These are phyloP conservation scores for Ochetophila trinervis DNA, from an alignment of 306 rosid species.

Conservation along the genomic window DNA sequence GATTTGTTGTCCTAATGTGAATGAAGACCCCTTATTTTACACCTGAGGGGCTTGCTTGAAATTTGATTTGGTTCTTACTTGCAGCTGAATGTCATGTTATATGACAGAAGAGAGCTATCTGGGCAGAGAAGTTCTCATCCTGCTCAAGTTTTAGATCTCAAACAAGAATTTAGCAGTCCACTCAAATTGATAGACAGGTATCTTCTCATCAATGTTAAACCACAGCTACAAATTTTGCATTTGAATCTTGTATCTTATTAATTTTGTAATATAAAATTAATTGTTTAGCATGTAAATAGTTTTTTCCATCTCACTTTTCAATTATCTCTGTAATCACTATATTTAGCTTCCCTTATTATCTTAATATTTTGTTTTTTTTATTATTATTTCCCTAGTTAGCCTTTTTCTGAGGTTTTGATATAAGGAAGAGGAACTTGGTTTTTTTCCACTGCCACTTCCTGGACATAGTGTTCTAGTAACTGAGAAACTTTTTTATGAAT, in stretches of 20 bases:
- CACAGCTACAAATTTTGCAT: conserved; percentile 1
- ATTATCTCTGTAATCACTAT: too few species aligned
- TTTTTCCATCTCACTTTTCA: too few species aligned
- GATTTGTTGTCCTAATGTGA: conserved; percentile 12
- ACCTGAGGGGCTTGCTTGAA: conserved; percentile 10
- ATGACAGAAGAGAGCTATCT: conserved; percentile 72
- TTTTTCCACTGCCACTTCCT: background rate
- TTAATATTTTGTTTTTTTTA: too few species aligned
- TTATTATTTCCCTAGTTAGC: too few species aligned
- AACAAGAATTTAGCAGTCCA: conserved; percentile 39
- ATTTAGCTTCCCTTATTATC: too few species aligned
- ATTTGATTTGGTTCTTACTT: conserved; percentile 32
- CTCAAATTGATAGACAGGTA: conserved; percentile 53
- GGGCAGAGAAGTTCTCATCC: conserved; percentile 76
- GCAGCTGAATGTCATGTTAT: conserved; percentile 62
- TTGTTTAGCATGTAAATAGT: too few species aligned
- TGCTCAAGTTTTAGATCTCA: conserved; percentile 59
- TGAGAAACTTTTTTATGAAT: background rate
- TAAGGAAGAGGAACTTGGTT: too few species aligned
- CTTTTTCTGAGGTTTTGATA: too few species aligned
- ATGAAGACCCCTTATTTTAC: conserved; percentile 9
- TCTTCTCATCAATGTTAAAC: conserved; percentile 1
- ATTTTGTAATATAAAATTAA: too few species aligned
- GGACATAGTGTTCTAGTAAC: background rate
- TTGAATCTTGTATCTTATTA: too few species aligned